phyloP scores from a whole-genome alignment of 176 grass and related monocot species.

The Ananas comosus region DNA sequence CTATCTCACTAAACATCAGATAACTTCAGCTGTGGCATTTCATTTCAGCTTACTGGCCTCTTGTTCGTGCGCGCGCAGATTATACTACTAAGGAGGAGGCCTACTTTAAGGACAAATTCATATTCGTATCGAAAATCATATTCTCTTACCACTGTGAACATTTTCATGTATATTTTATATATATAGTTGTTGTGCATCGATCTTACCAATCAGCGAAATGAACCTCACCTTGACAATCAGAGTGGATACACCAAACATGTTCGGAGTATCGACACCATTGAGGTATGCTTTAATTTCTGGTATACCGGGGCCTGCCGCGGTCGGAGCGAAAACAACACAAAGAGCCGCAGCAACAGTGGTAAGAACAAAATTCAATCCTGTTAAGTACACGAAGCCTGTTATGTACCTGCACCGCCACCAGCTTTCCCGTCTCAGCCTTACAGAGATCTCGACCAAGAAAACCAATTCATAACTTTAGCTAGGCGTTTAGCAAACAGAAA shows the following conservation, averaged over 20 bases:
- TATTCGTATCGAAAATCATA: no score
- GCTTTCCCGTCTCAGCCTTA: slow-evolving; percentile 1
- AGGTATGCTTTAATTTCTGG: slow-evolving; percentile 99
- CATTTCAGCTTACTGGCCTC: no score
- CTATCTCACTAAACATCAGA: no score
- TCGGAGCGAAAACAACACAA: slow-evolving; percentile 87
- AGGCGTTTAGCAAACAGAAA: background rate
- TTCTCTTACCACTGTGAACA: no score
- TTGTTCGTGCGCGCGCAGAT: no score
- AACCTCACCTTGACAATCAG: slow-evolving; percentile 62
- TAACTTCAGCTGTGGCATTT: no score
- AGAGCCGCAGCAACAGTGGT: slow-evolving; percentile 59
- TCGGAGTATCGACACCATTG: slow-evolving; percentile 89
- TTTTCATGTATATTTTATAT: no score
- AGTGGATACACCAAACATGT: slow-evolving; percentile 72
- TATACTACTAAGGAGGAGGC: no score
- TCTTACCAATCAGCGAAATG: no score
- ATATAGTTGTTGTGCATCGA: no score
- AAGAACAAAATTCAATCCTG: slow-evolving; percentile 55
- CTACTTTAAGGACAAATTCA: no score
- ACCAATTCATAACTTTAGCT: background rate
- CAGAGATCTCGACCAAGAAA: background rate
- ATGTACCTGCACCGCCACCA: slow-evolving; percentile 37
- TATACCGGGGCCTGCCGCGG: slow-evolving; percentile 88
- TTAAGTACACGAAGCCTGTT: slow-evolving; percentile 69